A percentile compares a stretch with the other conserved stretches of the same genome.
Evolutionary conservation across 2,329 filamentous ascomycete species (phyloP).

Genomic region (Rachicladosporium sp.): DNA sequence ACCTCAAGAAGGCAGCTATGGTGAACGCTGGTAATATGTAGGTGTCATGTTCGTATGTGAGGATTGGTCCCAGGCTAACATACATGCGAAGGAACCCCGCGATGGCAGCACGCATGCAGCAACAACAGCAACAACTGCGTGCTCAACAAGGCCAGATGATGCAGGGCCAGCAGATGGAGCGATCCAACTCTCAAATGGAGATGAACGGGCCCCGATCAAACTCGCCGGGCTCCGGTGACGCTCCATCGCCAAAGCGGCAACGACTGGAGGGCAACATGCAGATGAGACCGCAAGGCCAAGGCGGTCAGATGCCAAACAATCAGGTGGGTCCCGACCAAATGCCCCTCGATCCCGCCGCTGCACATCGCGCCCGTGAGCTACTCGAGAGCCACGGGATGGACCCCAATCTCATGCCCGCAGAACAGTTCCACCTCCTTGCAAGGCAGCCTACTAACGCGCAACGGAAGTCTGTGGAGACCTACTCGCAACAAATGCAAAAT

Average conservation of each 20-base stretch:
- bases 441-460: conserved; percentile 47
- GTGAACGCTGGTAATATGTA: conserved; percentile 15
- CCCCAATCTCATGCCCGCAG: conserved; percentile 56
- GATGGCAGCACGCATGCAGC: conserved; percentile 2
- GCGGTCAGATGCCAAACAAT: conserved; percentile 18
- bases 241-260: conserved; percentile 81
- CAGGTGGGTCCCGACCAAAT: conserved; percentile 21
- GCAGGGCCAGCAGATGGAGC: conserved; percentile 65
- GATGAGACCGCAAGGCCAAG: conserved; percentile 39
- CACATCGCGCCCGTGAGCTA: conserved; percentile 15
- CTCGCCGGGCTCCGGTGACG: conserved; percentile 72
- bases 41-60: conserved; percentile 1
- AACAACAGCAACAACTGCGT: conserved; percentile 43
- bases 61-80: conserved; percentile 1
- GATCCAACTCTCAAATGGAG: conserved; percentile 78
- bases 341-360: conserved; percentile 11
- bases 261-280: conserved; percentile 70
- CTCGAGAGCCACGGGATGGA: conserved; percentile 62
- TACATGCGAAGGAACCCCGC: conserved; percentile 2
- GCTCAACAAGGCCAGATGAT: conserved; percentile 48
- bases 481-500: conserved; percentile 71
- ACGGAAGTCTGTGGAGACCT: conserved; percentile 75
- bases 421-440: conserved; percentile 59
- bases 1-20: conserved; percentile 12
- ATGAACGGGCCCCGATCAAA: conserved; percentile 66